A percentile compares a stretch with the other conserved stretches of the same genome.
Evolutionary conservation across 768 basidiomycete genomes (phyloP).

Genomic region (Mycena galopus): DNA sequence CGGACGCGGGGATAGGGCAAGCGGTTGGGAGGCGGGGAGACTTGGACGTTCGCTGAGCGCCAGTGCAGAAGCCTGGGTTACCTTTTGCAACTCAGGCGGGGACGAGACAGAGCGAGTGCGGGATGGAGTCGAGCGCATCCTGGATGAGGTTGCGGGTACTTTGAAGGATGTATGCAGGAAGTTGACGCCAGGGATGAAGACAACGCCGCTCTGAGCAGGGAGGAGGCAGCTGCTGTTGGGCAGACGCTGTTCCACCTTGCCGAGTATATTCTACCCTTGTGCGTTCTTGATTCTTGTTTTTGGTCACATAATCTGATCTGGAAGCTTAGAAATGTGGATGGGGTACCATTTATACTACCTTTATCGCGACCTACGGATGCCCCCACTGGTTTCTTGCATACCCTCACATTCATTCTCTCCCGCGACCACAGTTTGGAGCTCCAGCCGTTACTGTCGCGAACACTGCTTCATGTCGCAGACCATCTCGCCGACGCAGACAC

Average conservation of each 20-base stretch:
- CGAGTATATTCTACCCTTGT: slow-evolving; percentile 72
- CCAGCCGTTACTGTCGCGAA: slow-evolving; percentile 71
- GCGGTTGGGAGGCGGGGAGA: slow-evolving; percentile 75
- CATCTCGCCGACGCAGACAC: slow-evolving; percentile 80
- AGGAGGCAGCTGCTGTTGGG: slow-evolving; percentile 76
- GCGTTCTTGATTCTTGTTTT: slow-evolving; percentile 44
- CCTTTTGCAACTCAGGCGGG: slow-evolving; percentile 46
- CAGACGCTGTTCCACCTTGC: slow-evolving; percentile 71
- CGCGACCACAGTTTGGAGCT: slow-evolving; percentile 71
- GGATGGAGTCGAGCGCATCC: slow-evolving; percentile 64
- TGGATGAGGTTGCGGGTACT: slow-evolving; percentile 79
- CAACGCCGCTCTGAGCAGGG: slow-evolving; percentile 64
- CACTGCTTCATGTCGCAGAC: slow-evolving; percentile 74
- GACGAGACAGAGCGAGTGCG: slow-evolving; percentile 45
- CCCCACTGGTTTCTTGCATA: slow-evolving; percentile 72
- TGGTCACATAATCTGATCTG: slow-evolving; percentile 13
- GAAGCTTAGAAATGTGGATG: slow-evolving; percentile 55
- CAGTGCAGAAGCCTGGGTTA: slow-evolving; percentile 73
- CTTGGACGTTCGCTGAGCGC: slow-evolving; percentile 67
- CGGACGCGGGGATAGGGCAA: slow-evolving; percentile 56
- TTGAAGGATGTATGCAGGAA: slow-evolving; percentile 81
- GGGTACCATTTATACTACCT: slow-evolving; percentile 62
- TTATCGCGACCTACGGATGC: slow-evolving; percentile 67
- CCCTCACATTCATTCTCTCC: slow-evolving; percentile 72
- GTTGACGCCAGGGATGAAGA: slow-evolving; percentile 76